Evolutionary conservation across 2,329 filamentous ascomycete species (phyloP), one percentile per base, ranked within the genome.

Genomic region (Monosporascus sp.): DNA sequence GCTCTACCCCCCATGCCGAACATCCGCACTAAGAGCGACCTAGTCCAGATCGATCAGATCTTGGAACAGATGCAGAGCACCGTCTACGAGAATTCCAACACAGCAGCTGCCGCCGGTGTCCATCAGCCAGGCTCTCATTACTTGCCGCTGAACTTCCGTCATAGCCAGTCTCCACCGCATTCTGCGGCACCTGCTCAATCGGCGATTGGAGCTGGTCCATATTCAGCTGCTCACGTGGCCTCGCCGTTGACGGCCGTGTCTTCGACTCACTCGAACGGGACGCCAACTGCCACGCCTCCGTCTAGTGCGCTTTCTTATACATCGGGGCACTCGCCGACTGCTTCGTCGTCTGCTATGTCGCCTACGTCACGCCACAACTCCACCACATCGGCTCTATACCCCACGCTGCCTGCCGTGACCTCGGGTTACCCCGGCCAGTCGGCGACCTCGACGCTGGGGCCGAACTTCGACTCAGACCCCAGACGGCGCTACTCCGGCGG

Each of bases 41-140:
- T 99, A 44, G 77, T 96, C 69, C 91, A 96, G 69, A 92, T 97
- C 65, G 94, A 97, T 70, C 88, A 91, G 67, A 89, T 97, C 70
- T 82, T 99, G 52, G 91, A 96, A 73, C 90, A 97, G 73, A 93
- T 97, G 79, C 92, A 97, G 73, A 86, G 88, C 59, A 97, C 93
- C 46, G 90, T 97, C 48, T 97, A 97, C 68, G 94, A 97, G 74
- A 96, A 87, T 70, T 86, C 91, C 52, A 89, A 86, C 63, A 87
- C 91, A 49, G 87, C 90, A 35, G 89, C 90, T 2, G 84, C 85
- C 14, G 87, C 88, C 44, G 88, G 89, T 54, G 82, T 95, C 54
- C 88, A 89, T 62, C 84, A 91, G 57, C 84, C 88, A 49, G 86
- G 85, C 55, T 75, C 82, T 17, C 87, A 90, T 67, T 86, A 88